phyloP scores from a whole-genome alignment of 306 rosid species.

The Cyamopsis tetragonoloba region DNA sequence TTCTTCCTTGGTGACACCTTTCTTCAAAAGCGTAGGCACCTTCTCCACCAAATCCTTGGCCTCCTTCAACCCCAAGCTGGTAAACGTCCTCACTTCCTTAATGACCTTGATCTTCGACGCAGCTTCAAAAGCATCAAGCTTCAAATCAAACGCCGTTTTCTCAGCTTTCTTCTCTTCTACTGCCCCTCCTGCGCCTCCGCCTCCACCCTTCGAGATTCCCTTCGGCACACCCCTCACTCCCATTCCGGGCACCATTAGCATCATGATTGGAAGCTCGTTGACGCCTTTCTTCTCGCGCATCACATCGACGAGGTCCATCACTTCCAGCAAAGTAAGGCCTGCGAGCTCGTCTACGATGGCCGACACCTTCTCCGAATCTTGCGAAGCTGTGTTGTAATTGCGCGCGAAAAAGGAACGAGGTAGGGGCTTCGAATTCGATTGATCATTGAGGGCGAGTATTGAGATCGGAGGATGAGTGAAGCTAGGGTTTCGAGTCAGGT shows the following conservation, averaged over 20 bases:
- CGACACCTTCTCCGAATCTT: conserved; percentile 43
- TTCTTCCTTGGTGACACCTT: conserved; percentile 85
- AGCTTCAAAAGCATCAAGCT: conserved; percentile 81
- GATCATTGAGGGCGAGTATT: background rate
- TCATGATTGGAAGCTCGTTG: conserved; percentile 74
- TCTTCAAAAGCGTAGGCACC: conserved; percentile 80
- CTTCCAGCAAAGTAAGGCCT: conserved; percentile 65
- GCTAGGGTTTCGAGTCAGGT: conserved; percentile 34
- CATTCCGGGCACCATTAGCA: conserved; percentile 85
- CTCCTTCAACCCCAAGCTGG: conserved; percentile 93
- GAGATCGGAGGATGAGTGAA: conserved; percentile 12
- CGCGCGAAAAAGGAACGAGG: background rate
- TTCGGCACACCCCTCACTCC: conserved; percentile 41
- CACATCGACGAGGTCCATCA: conserved; percentile 70
- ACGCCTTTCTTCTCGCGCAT: conserved; percentile 64
- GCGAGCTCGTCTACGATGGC: conserved; percentile 66
- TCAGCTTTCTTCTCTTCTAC: conserved; percentile 60
- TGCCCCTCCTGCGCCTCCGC: background rate
- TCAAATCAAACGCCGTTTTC: conserved; percentile 80
- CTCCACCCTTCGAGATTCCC: conserved; percentile 33
- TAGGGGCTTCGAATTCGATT: background rate
- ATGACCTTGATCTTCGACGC: conserved; percentile 82
- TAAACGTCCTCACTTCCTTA: conserved; percentile 85
- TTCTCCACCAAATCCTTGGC: conserved; percentile 97
- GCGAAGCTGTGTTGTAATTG: conserved; percentile 32